phyloP scores from a whole-genome alignment of 1,284 basidiomycete genomes.

The Quambalaria eucalypti region DNA sequence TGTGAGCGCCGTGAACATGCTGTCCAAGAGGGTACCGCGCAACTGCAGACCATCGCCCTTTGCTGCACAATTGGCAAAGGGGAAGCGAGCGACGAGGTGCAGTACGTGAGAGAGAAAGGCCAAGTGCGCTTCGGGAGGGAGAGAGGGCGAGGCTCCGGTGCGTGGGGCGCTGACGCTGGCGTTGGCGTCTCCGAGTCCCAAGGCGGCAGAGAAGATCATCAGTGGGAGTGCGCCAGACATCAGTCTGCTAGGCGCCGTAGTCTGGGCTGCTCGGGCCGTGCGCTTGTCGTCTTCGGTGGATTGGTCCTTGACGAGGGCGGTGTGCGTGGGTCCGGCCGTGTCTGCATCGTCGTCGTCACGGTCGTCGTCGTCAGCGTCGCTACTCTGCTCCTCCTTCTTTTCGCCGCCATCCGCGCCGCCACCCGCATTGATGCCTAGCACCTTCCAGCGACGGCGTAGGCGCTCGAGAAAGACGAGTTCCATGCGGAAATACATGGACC shows the following conservation, averaged over 20 bases:
- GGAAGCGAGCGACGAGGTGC: background rate
- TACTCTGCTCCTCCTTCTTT: background rate
- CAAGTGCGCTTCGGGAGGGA: background rate
- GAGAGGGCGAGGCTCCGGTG: background rate
- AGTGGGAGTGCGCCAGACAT: background rate
- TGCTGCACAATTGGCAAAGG: background rate
- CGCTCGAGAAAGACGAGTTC: slow-evolving; percentile 83
- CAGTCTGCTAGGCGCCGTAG: background rate
- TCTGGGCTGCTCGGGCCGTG: background rate
- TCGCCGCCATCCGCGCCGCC: background rate
- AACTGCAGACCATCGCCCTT: too few species aligned
- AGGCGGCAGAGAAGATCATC: background rate
- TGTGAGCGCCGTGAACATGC: too few species aligned
- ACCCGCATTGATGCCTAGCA: slow-evolving; percentile 56
- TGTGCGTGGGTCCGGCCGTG: background rate
- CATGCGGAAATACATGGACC: slow-evolving; percentile 62
- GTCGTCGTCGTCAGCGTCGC: background rate
- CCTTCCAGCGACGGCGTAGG: slow-evolving; percentile 68
- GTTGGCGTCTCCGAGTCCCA: background rate
- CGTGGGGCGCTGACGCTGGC: background rate
- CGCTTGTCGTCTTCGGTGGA: background rate
- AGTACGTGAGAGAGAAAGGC: background rate
- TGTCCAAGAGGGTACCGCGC: too few species aligned
- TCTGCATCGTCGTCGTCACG: background rate
- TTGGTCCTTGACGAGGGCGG: background rate